These are phyloP conservation scores for Aspergillus ochraceoroseus DNA, from an alignment of 2,329 filamentous ascomycete genomes.

Conservation along the genomic window DNA sequence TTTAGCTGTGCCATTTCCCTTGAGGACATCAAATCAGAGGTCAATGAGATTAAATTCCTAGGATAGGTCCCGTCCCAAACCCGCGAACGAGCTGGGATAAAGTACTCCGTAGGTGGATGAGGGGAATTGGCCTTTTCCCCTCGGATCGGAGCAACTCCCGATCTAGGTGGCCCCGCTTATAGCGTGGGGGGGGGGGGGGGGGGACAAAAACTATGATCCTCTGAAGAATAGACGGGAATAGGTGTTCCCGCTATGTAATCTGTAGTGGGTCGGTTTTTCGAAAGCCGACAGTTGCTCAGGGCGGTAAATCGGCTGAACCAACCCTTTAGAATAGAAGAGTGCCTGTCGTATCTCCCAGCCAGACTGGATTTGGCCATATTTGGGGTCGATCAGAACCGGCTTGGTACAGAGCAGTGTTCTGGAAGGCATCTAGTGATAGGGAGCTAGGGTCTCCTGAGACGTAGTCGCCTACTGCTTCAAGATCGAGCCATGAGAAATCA, in stretches of 20 bases:
- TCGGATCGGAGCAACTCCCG: conserved; percentile 27
- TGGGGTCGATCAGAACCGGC: conserved; percentile 31
- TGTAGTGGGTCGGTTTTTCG: too few relatives aligned
- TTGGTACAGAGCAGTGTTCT: conserved; percentile 31
- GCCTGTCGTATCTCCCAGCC: conserved; percentile 40
- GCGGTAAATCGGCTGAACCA: too few relatives aligned
- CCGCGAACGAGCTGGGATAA: too few relatives aligned
- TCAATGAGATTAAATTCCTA: too few relatives aligned
- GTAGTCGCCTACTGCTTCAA: conserved; percentile 57
- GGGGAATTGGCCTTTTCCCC: conserved; percentile 1
- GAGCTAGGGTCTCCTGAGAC: conserved; percentile 44
- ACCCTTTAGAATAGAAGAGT: conserved; percentile 33
- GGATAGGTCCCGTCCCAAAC: too few relatives aligned
- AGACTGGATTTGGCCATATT: conserved; percentile 39
- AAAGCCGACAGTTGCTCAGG: too few relatives aligned
- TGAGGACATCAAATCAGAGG: too few relatives aligned
- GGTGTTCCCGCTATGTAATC: too few relatives aligned
- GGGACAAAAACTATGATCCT: too few relatives aligned
- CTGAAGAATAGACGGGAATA: too few relatives aligned
- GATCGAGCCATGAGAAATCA: conserved; percentile 59
- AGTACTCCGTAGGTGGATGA: neutral
- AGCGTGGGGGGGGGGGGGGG: conserved; percentile 16
- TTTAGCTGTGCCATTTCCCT: conserved; percentile 32
- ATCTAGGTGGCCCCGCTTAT: conserved; percentile 17
- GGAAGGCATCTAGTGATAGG: conserved; percentile 36